Evolutionary conservation across 352 stramenopile species (phyloP), one percentile per base, ranked within the genome.

Genomic region (Chrysophaeum taylorii): DNA sequence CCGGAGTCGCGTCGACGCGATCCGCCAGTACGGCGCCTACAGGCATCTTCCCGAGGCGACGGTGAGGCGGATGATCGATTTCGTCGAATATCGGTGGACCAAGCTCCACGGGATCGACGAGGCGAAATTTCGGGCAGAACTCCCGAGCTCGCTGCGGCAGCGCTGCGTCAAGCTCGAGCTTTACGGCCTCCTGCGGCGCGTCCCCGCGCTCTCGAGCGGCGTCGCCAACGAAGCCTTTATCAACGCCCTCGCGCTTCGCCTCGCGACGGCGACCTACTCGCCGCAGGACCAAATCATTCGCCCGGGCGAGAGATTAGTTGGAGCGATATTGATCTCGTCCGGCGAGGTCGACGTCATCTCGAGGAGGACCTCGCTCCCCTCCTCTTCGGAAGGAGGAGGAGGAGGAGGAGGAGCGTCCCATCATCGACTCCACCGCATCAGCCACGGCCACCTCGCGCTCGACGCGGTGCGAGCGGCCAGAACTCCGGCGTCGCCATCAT

Each of bases 251-350:
- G 73, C 77, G 31, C 70, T 82, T 54, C 78, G 76, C 31, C 54
- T 73, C 39, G 75, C 77, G 63, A 75, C 76, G 61, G 77, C 79
- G 43, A 75, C 78, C 21, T 83, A 81, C 60, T 74, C 70, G 16
- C 78, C 78, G 29, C 74, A 82, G 60, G 78, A 83, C 54, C 71
- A 79, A 31, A 79, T 83, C 66, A 29, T 82, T 0, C 70, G 78
- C 37, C 45, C 38, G 21, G 74, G 74, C 29, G 76, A 83, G 60
- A 72, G 70, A 50, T 62, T 80, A n/a, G 48, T 60, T 39, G 78
- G 76, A 33, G 74, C 69, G 31, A 36, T 83, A 18, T 53, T 83
- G 14, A 60, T 83, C 9, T 75, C 76, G n/a, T 54, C 48, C 9
- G 78, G 78, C 61, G 78, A 83, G 70, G 70, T 79, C 2, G 76